A percentile compares a stretch with the other conserved stretches of the same genome.
These are phyloP conservation scores for Fraxinus dipetala DNA, from an alignment of 305 asterid genomes.

Conservation along the genomic window DNA sequence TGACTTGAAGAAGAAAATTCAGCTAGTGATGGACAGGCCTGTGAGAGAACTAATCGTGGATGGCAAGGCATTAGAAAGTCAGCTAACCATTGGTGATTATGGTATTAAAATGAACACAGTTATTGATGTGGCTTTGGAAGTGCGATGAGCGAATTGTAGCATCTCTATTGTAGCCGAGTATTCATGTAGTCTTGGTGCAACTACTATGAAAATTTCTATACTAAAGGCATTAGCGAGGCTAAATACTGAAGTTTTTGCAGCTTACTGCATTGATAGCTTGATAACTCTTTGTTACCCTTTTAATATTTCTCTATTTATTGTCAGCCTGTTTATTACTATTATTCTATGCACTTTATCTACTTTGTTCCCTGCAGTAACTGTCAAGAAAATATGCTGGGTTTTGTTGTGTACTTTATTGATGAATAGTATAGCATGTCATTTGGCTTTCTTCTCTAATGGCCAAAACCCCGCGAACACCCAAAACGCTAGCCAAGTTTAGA, in stretches of 20 bases:
- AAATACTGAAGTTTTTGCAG: background rate
- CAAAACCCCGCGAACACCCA: background rate
- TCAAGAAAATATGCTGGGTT: background rate
- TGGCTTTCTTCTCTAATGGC: background rate
- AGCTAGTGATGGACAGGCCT: background rate
- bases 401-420: background rate
- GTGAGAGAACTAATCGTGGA: background rate
- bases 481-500: background rate
- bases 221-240: background rate
- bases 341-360: background rate
- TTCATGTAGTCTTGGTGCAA: background rate
- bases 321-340: background rate
- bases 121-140: background rate
- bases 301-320: background rate
- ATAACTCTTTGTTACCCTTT: background rate
- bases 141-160: background rate
- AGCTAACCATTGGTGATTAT: background rate
- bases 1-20: background rate
- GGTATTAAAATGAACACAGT: background rate
- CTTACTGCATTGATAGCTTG: background rate
- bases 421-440: background rate
- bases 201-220: background rate
- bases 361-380: background rate
- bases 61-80: background rate
- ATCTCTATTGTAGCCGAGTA: background rate